Base-by-base conservation (phyloP, 306 rosid genomes). In the Luffa aegyptiaca region DNA sequence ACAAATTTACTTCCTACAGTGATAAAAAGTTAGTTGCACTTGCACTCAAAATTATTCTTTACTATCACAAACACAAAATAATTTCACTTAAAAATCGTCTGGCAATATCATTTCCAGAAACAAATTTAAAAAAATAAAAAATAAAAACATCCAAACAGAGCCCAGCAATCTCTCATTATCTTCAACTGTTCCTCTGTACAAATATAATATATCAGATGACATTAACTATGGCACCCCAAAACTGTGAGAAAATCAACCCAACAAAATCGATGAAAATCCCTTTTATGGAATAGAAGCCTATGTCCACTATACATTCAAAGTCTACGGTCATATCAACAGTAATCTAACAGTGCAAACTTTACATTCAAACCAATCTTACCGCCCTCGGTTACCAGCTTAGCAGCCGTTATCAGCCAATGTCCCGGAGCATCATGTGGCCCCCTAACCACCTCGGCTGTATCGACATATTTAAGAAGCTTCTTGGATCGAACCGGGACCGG, bases 381-480 rank as follows among this genome's bases (percentile, higher is more conserved):
- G 51, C 93, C 93, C 36, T 92, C 95, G 17, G 83, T 82, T 53
- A 90, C 97, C 79, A 94, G 88, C 85, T 88, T 92, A 69, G 97
- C 98, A 76, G 96, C 97, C 13, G 87, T 91, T 77, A 94, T 96
- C 81, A 94, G 80, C 98, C 98, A 94, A 82, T 94, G 97, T 9
- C 98, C 98, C 0, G 98, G 98, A 83, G 87, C 83, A 84, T 92
- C 95, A 59, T 94, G 98, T 0, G 98, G 96, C 13, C 97, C 98
- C 44, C 93, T 89, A 66, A 88, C 86, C 33, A 94, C 97, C 92
- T 94, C 98, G 0, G 94, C 85, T 2, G 90, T 88, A 55, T 92
- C 97, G 77, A 94, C 95, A 63, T 82, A 92, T 82, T 87, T 92
- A 21, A 90, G 92, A 75, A 92, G 88, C 86, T 90, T 94, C 5